Conservation (phyloP, 371 early-diverging fungal species). For the Furculomyces boomerangus region DNA sequence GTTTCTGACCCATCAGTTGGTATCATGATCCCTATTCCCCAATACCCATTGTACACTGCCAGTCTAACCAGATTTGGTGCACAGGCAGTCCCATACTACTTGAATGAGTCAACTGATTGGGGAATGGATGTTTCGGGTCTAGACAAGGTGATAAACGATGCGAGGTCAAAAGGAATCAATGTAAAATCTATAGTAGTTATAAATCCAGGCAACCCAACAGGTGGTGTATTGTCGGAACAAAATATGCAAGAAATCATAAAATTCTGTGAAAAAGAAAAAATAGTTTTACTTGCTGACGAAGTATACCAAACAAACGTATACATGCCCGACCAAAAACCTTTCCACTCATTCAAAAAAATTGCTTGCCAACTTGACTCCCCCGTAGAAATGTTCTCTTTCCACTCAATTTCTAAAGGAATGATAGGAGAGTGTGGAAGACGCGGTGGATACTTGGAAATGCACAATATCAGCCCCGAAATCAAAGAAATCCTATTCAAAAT, state of each 20-base stretch:
- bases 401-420: slow-evolving; percentile 93
- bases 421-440: slow-evolving; percentile 96
- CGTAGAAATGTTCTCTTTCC: slow-evolving; percentile 83
- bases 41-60: slow-evolving; percentile 98
- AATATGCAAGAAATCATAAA: slow-evolving; percentile 74
- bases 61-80: slow-evolving; percentile 66
- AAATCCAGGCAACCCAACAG: slow-evolving; percentile 97
- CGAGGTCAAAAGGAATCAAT: slow-evolving; percentile 53
- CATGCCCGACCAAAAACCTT: slow-evolving; percentile 55
- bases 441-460: slow-evolving; percentile 93
- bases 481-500: slow-evolving; percentile 80
- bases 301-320: slow-evolving; percentile 95
- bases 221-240: slow-evolving; percentile 60
- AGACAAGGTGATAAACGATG: slow-evolving; percentile 34
- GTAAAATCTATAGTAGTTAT: slow-evolving; percentile 89
- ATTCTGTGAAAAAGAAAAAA: slow-evolving; percentile 63
- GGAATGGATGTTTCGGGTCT: slow-evolving; percentile 49
- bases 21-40: slow-evolving; percentile 95
- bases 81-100: slow-evolving; percentile 72
- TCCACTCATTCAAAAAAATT: slow-evolving; percentile 89
- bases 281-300: slow-evolving; percentile 89
- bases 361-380: slow-evolving; percentile 22
- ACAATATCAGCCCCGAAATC: slow-evolving; percentile 53
- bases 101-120: slow-evolving; percentile 77
- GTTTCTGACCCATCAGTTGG: slow-evolving; percentile 63